These are phyloP conservation scores for Penicillium longicatenatum DNA, from an alignment of 495 filamentous ascomycete genomes.

Conservation along the genomic window DNA sequence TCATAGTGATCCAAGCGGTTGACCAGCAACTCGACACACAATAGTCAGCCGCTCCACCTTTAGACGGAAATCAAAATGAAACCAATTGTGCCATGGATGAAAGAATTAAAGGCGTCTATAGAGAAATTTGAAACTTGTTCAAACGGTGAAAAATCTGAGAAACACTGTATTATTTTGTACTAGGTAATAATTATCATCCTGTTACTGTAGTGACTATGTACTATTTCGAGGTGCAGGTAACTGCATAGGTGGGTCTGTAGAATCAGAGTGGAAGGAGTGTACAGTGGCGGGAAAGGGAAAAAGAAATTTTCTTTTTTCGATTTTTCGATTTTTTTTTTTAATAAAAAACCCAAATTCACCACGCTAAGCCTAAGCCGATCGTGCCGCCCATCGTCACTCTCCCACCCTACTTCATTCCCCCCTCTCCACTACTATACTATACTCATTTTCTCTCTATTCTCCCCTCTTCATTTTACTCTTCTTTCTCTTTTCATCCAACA, in stretches of 20 bases:
- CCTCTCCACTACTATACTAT: constrained; percentile 16
- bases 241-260: constrained; percentile 1
- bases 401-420: constrained; percentile 9
- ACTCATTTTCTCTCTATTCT: constrained; percentile 19
- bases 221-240: constrained; percentile 26
- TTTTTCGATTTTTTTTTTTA: background rate
- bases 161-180: background rate
- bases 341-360: constrained; percentile 11
- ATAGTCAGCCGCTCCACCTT: constrained; percentile 19
- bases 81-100: constrained; percentile 6
- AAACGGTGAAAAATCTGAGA: too few species aligned
- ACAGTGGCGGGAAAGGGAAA: constrained; percentile 6
- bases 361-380: constrained; percentile 28
- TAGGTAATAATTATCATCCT: background rate
- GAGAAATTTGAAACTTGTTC: background rate
- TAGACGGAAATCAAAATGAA: constrained; percentile 15
- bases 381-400: constrained; percentile 32
- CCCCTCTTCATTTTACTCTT: constrained; percentile 8
- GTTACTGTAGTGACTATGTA: background rate
- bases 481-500: constrained; percentile 18
- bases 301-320: background rate
- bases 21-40: constrained; percentile 19
- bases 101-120: background rate
- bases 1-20: constrained; percentile 24
- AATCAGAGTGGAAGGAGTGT: constrained; percentile 8